These are phyloP conservation scores for Paracoccidioides lutzii DNA, from an alignment of 2,329 filamentous ascomycete genomes.

Conservation along the genomic window DNA sequence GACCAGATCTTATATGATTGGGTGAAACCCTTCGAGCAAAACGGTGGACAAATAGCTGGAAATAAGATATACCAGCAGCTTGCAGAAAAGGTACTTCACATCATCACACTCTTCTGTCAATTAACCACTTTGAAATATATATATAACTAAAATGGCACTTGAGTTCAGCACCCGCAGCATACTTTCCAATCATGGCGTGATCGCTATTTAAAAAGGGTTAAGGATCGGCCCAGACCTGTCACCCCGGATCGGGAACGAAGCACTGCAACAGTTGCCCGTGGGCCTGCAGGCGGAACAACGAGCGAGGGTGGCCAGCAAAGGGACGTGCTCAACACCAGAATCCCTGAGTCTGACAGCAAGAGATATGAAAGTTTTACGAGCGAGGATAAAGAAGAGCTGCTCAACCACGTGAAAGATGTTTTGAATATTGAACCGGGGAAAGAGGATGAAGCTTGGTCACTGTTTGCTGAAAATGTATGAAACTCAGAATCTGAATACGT, in stretches of 20 bases:
- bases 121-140: not conserved
- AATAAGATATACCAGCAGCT: conserved; percentile 36
- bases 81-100: conserved; percentile 22
- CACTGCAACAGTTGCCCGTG: not conserved
- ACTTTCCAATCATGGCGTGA: conserved; percentile 38
- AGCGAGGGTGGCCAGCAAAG: not conserved
- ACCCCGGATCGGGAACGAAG: conserved; percentile 7
- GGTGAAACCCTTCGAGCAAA: conserved; percentile 25
- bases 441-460: conserved; percentile 15
- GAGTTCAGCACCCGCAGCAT: conserved; percentile 30
- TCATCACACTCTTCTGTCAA: not conserved
- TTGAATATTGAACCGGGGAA: conserved; percentile 10
- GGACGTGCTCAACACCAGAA: not conserved
- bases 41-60: conserved; percentile 23
- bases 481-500: not conserved
- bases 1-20: conserved; percentile 35
- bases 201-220: conserved; percentile 32
- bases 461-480: conserved; percentile 13
- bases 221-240: conserved; percentile 25
- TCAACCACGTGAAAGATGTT: conserved; percentile 14
- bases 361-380: conserved; percentile 11
- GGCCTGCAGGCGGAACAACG: not conserved
- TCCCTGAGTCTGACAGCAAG: not conserved
- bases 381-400: conserved; percentile 14
- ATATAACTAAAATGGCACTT: not conserved